Evolutionary conservation across 140 eudicot species (phyloP).

Genomic region (Senecio squalidus): DNA sequence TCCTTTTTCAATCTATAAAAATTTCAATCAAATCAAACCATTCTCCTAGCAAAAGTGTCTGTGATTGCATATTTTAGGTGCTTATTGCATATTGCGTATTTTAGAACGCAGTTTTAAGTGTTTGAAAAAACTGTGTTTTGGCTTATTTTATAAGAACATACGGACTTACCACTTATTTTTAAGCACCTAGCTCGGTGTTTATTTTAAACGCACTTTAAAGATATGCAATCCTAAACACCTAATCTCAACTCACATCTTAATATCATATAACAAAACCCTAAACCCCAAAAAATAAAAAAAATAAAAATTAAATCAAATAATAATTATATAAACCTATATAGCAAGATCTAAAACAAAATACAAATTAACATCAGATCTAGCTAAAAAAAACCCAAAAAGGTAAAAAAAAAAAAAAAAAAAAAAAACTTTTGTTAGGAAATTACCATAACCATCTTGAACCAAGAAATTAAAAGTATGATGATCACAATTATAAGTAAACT

Average conservation of each 20-base stretch:
- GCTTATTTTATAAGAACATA: no score
- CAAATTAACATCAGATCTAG: slow-evolving; percentile 20
- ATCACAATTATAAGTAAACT: slow-evolving; percentile 77
- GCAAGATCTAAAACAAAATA: slow-evolving; percentile 2
- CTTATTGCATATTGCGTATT: no score
- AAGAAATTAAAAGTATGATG: slow-evolving; percentile 83
- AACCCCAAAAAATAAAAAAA: slow-evolving; percentile 19
- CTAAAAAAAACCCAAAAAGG: not conserved
- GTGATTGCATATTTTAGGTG: no score
- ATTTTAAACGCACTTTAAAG: no score
- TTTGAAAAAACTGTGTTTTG: no score
- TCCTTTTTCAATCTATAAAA: slow-evolving; percentile 3
- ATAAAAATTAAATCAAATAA: no score
- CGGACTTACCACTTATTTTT: no score
- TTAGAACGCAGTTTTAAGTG: no score
- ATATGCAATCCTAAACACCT: slow-evolving; percentile 17
- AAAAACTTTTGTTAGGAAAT: not conserved
- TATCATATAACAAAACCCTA: slow-evolving; percentile 24
- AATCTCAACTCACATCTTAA: slow-evolving; percentile 11
- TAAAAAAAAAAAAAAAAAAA: not conserved
- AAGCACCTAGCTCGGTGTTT: no score
- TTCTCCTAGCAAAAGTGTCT: no score
- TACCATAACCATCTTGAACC: slow-evolving; percentile 86
- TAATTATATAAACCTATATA: slow-evolving; percentile 4
- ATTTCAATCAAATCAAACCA: slow-evolving; percentile 7